A percentile compares a stretch with the other conserved stretches of the same genome.
Conservation (phyloP, 2,329 filamentous ascomycete genomes). For the Tolypocladium cylindrosporum region DNA sequence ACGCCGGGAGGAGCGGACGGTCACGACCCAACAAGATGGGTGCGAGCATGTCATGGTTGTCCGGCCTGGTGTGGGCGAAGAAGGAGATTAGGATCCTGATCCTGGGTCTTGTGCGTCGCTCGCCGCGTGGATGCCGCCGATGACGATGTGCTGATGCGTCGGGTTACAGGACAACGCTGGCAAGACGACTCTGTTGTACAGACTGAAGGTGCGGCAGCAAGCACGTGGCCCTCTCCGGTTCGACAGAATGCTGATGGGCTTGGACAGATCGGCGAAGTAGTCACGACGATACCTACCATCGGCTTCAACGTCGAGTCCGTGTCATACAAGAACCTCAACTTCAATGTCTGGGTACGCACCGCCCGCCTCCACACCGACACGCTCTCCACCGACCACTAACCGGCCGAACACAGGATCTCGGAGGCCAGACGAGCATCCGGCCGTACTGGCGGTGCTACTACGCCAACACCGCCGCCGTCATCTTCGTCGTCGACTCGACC, state of each 20-base stretch:
- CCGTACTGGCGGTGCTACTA: constrained; percentile 99
- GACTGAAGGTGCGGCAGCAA: constrained; percentile 61
- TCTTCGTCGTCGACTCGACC: constrained; percentile 97
- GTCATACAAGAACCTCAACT: constrained; percentile 95
- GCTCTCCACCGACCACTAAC: background rate
- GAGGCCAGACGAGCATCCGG: constrained; percentile 95
- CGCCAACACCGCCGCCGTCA: constrained; percentile 93
- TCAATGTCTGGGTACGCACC: constrained; percentile 85
- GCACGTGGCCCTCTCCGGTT: constrained; percentile 1
- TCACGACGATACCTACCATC: constrained; percentile 98
- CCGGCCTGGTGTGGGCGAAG: constrained; percentile 72
- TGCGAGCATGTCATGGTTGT: constrained; percentile 58
- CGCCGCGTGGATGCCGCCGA: background rate
- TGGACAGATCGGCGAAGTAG: constrained; percentile 84
- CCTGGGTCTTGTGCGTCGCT: constrained; percentile 65
- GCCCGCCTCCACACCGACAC: background rate
- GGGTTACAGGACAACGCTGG: constrained; percentile 78
- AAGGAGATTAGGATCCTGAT: constrained; percentile 98
- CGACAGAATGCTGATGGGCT: background rate
- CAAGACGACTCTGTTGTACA: constrained; percentile 94
- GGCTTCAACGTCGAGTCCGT: constrained; percentile 99
- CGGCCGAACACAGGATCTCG: constrained; percentile 57
- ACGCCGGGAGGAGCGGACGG: constrained; percentile 4
- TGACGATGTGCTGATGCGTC: constrained; percentile 8
- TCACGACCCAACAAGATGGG: constrained; percentile 41